phyloP scores from a whole-genome alignment of 2,329 filamentous ascomycete genomes.

The Dendrostoma leiphaemia region DNA sequence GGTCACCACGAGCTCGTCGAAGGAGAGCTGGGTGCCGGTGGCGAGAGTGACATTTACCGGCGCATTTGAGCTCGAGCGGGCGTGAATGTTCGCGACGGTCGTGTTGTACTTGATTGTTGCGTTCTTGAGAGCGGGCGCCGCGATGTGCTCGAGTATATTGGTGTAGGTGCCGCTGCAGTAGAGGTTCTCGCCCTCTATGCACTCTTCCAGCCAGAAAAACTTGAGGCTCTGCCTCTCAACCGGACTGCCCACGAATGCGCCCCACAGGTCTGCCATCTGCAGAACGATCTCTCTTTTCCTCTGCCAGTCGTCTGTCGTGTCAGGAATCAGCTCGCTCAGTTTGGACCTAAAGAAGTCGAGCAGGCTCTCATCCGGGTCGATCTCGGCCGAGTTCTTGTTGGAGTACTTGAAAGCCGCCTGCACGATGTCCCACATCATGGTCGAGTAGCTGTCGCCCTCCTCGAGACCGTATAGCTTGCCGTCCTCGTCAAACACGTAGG shows the following conservation, averaged over 20 bases:
- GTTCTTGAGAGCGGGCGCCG: slow-evolving; percentile 52
- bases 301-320: slow-evolving; percentile 38
- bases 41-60: slow-evolving; percentile 12
- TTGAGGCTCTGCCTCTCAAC: slow-evolving; percentile 66
- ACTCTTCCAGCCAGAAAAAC: slow-evolving; percentile 78
- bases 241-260: slow-evolving; percentile 66
- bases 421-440: slow-evolving; percentile 66
- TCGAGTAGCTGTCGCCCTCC: slow-evolving; percentile 46
- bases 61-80: slow-evolving; percentile 23
- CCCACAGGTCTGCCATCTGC: slow-evolving; percentile 64
- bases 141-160: slow-evolving; percentile 56
- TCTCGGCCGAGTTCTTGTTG: slow-evolving; percentile 52
- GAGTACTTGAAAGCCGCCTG: slow-evolving; percentile 66
- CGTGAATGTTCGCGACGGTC: slow-evolving; percentile 43
- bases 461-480: slow-evolving; percentile 48
- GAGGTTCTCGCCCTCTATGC: slow-evolving; percentile 67
- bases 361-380: slow-evolving; percentile 46
- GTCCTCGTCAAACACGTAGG: slow-evolving; percentile 54
- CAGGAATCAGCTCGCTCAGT: slow-evolving; percentile 44
- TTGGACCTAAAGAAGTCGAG: slow-evolving; percentile 51
- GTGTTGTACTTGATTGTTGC: slow-evolving; percentile 54
- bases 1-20: slow-evolving; percentile 69
- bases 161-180: slow-evolving; percentile 60
- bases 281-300: slow-evolving; percentile 42
- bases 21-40: slow-evolving; percentile 29